Conservation (phyloP, 345 rosid species). For the Leavenworthia alabamica region DNA sequence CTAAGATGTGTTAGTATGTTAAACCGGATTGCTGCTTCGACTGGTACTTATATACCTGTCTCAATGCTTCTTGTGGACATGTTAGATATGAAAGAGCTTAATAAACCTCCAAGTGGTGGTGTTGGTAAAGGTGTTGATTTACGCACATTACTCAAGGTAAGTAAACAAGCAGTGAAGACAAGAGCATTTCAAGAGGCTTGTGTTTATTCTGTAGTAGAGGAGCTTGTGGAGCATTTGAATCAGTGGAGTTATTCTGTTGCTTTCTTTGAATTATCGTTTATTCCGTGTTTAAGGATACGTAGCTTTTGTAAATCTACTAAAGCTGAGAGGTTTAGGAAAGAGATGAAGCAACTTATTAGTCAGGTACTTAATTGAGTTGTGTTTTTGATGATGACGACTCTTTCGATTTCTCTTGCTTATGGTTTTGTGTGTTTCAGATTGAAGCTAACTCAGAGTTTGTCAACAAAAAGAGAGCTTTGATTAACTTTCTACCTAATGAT, state of each 20-base stretch:
- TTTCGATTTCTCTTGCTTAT: slow-evolving; percentile 3
- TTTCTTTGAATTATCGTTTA: slow-evolving; percentile 79
- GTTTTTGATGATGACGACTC: not conserved
- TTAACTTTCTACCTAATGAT: slow-evolving; percentile 66
- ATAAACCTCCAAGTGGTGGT: slow-evolving; percentile 76
- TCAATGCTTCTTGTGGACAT: slow-evolving; percentile 88
- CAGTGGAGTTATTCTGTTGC: slow-evolving; percentile 86
- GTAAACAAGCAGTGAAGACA: slow-evolving; percentile 76
- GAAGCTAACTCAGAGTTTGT: slow-evolving; percentile 58
- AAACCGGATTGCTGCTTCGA: slow-evolving; percentile 67
- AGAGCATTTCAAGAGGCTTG: slow-evolving; percentile 94
- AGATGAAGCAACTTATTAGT: slow-evolving; percentile 72
- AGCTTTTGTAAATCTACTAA: slow-evolving; percentile 72
- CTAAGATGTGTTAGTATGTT: slow-evolving; percentile 89
- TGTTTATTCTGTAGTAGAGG: slow-evolving; percentile 74
- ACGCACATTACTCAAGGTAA: slow-evolving; percentile 67
- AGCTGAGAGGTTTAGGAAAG: slow-evolving; percentile 82
- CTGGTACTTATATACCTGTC: slow-evolving; percentile 77
- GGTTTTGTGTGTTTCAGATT: slow-evolving; percentile 37
- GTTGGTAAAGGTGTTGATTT: slow-evolving; percentile 84
- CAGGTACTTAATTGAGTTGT: slow-evolving; percentile 42
- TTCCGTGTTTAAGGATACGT: slow-evolving; percentile 66
- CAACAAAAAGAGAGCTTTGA: slow-evolving; percentile 48
- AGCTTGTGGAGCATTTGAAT: slow-evolving; percentile 81
- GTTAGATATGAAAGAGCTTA: slow-evolving; percentile 95